phyloP scores from a whole-genome alignment of 345 rosid genomes.

The Eucalyptus erythrocorys region DNA sequence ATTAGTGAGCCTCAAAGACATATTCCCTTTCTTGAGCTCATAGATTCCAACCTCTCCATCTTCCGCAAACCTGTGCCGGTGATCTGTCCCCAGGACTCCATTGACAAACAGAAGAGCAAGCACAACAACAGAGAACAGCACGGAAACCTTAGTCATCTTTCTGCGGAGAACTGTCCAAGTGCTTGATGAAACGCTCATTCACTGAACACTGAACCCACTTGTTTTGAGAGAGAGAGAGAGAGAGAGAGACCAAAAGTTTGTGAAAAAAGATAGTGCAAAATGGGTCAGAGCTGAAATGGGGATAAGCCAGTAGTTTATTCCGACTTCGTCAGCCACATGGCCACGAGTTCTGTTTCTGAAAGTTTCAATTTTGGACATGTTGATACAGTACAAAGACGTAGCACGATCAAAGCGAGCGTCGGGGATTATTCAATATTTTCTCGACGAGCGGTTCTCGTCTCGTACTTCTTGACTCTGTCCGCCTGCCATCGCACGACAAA shows the following conservation, averaged over 20 bases:
- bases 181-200: background rate
- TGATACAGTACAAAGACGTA: background rate
- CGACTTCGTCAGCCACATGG: background rate
- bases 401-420: background rate
- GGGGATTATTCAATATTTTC: background rate
- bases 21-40: conserved; percentile 63
- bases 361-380: background rate
- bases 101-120: background rate
- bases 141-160: background rate
- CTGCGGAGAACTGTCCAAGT: background rate
- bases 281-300: background rate
- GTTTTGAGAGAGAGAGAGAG: background rate
- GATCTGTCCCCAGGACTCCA: background rate
- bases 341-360: background rate
- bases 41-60: conserved; percentile 26
- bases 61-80: background rate
- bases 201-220: background rate
- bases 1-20: conserved; percentile 56
- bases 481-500: background rate
- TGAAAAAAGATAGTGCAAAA: background rate
- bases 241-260: background rate
- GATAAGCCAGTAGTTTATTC: background rate
- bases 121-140: background rate
- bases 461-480: background rate
- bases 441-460: background rate